Percentiles rank a stretch among this genome's conserved stretches.
Conservation (phyloP, 2,329 filamentous ascomycete species). For the Fusarium buxicola region DNA sequence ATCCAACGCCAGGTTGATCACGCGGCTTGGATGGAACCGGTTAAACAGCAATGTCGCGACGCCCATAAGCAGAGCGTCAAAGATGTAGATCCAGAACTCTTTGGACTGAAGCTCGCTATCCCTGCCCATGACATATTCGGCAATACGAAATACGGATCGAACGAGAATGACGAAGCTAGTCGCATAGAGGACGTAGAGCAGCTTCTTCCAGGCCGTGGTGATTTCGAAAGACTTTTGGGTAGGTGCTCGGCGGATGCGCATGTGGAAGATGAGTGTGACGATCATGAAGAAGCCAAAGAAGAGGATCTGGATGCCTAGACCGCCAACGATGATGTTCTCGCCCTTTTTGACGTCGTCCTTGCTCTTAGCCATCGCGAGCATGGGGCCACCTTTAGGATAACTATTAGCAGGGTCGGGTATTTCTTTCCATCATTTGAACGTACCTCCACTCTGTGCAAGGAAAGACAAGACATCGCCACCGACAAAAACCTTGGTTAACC, state of each 20-base stretch:
- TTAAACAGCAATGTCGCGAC: slow-evolving; percentile 44
- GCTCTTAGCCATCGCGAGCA: slow-evolving; percentile 43
- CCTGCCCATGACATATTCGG: slow-evolving; percentile 56
- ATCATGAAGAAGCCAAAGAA: slow-evolving; percentile 66
- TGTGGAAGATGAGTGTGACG: slow-evolving; percentile 60
- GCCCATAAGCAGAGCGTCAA: slow-evolving; percentile 53
- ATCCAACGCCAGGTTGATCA: slow-evolving; percentile 35
- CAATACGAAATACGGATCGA: slow-evolving; percentile 55
- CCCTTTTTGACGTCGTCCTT: slow-evolving; percentile 50
- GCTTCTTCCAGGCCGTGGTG: slow-evolving; percentile 49
- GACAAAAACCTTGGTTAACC: slow-evolving; percentile 64
- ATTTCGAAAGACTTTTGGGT: slow-evolving; percentile 34
- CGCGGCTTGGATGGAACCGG: slow-evolving; percentile 44
- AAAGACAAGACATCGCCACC: slow-evolving; percentile 62
- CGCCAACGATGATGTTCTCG: slow-evolving; percentile 62
- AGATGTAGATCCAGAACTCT: slow-evolving; percentile 53
- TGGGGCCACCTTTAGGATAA: slow-evolving; percentile 33
- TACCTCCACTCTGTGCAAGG: slow-evolving; percentile 47
- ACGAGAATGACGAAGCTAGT: slow-evolving; percentile 53
- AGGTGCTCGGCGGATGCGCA: slow-evolving; percentile 39
- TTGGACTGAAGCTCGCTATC: slow-evolving; percentile 50
- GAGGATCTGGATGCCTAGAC: slow-evolving; percentile 65
- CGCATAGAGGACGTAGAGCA: slow-evolving; percentile 44
- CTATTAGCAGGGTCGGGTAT: background rate
- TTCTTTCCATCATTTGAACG: background rate